Conservation (phyloP, 768 basidiomycete genomes). For the Leccinum variicolor region DNA sequence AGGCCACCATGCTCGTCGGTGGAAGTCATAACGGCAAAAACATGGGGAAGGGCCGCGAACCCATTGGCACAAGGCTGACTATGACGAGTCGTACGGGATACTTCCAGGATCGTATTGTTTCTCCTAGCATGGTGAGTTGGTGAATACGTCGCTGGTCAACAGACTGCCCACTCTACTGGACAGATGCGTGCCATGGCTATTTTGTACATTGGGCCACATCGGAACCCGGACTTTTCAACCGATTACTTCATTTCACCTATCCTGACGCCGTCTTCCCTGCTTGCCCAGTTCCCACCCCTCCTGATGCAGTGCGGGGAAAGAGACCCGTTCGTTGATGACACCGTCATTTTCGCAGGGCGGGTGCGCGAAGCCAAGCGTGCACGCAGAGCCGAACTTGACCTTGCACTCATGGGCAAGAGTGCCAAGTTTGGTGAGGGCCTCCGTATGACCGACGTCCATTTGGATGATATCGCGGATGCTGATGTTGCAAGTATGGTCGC, state of each 20-base stretch:
- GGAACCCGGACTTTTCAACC: conserved; percentile 89
- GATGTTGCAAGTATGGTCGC: conserved; percentile 43
- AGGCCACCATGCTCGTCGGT: conserved; percentile 38
- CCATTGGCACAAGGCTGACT: conserved; percentile 83
- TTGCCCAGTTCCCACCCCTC: conserved; percentile 92
- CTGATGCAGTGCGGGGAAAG: conserved; percentile 96
- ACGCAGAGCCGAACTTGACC: conserved; percentile 69
- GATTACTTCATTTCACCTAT: conserved; percentile 98
- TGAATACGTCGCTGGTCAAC: not conserved
- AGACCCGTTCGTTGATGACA: conserved; percentile 95
- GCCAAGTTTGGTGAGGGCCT: conserved; percentile 59
- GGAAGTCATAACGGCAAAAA: conserved; percentile 27
- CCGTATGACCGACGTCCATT: conserved; percentile 53
- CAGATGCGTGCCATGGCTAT: conserved; percentile 99
- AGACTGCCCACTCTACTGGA: conserved; percentile 9
- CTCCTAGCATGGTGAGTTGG: conserved; percentile 87
- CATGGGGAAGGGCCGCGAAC: conserved; percentile 42
- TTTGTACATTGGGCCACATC: conserved; percentile 90
- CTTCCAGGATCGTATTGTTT: conserved; percentile 91
- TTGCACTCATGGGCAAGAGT: conserved; percentile 57
- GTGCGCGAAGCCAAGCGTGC: conserved; percentile 93
- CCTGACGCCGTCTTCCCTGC: conserved; percentile 74
- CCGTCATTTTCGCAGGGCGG: conserved; percentile 92
- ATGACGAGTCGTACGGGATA: conserved; percentile 95
- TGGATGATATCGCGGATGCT: conserved; percentile 24